Evolutionary conservation across 2,329 filamentous ascomycete genomes (phyloP), one percentile per base, ranked within the genome.

Genomic region (Leptoxyphium fumago): DNA sequence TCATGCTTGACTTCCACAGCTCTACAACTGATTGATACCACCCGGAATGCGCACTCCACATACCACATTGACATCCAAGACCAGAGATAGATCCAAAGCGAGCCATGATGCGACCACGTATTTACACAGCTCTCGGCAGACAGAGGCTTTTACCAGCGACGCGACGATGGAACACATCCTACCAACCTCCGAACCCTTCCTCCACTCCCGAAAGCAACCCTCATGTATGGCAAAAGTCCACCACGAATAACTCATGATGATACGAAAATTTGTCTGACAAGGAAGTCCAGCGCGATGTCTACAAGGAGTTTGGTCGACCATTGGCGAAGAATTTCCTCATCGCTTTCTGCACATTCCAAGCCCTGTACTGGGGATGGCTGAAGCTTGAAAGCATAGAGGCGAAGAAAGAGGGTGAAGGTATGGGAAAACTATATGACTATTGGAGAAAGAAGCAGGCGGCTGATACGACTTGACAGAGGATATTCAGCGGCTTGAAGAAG

Each of bases 331-430:
- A 78, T 43, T 75, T 85, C 51, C 70, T 89, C 32, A 72, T 82
- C 57, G 82, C 84, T 43, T 73, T 87, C 44, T 78, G 85, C 57
- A 82, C 80, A 2, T 91, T 89, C 61, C 84, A 91, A 63, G 55
- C 83, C n/a, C 63, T 73, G 11, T 89, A 88, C 64, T 85, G 76
- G 67, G 66, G 65, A 11, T 91, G 84, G 84, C 60, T 75, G 32
- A 84, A 80, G 62, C 69, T 89, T 42, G 84, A 88, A 61, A 73
- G 74, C 29, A 72, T 84, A 43, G 84, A 91, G 64, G 68, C 75
- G 45, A 77, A 73, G 56, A 65, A 66, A 15, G 68, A 77, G 39
- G 75, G 74, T 52, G 64, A 73, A 52, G 72, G 78, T 80, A 36
- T 36, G 32, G 32, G 11, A 15, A 9, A 13, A 9, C 15, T 15